phyloP scores from a whole-genome alignment of 805 yeast genomes.

The Wickerhamomyces pijperi region DNA sequence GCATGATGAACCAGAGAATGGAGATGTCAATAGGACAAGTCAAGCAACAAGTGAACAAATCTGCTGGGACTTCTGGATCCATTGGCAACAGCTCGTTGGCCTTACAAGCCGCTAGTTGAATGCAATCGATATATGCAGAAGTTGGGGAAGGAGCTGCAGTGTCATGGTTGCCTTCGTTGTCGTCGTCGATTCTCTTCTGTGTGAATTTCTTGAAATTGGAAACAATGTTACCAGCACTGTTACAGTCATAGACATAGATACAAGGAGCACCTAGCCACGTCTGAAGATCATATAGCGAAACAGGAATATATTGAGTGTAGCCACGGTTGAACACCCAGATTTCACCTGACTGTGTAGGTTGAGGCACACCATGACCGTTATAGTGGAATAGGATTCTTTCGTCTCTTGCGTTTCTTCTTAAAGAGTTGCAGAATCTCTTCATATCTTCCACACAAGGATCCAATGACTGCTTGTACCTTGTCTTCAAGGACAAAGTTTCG shows the following conservation, averaged over 20 bases:
- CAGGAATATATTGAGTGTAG: slow-evolving; percentile 95
- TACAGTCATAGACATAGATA: slow-evolving; percentile 88
- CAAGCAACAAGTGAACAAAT: slow-evolving; percentile 86
- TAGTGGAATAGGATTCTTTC: slow-evolving; percentile 90
- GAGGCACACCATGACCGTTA: slow-evolving; percentile 98
- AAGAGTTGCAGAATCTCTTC: slow-evolving; percentile 79
- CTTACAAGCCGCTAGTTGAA: slow-evolving; percentile 87
- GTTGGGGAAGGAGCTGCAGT: slow-evolving; percentile 31
- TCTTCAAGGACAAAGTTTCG: slow-evolving; percentile 77
- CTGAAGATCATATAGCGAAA: slow-evolving; percentile 87
- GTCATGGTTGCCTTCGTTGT: slow-evolving; percentile 44
- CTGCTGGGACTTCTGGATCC: slow-evolving; percentile 94
- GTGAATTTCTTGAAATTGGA: slow-evolving; percentile 83
- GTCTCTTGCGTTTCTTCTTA: slow-evolving; percentile 84
- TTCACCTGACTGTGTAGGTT: slow-evolving; percentile 92
- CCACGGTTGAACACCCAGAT: slow-evolving; percentile 98
- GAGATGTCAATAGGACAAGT: slow-evolving; percentile 95
- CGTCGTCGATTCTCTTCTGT: slow-evolving; percentile 81
- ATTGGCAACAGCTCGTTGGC: slow-evolving; percentile 80
- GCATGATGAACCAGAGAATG: slow-evolving; percentile 83
- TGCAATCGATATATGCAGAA: slow-evolving; percentile 63
- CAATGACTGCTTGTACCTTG: slow-evolving; percentile 80
- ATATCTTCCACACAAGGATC: slow-evolving; percentile 96
- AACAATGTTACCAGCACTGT: slow-evolving; percentile 87
- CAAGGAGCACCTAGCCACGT: slow-evolving; percentile 98